A percentile compares a stretch with the other conserved stretches of the same genome.
phyloP scores from a whole-genome alignment of 331 rosid genomes.

The Malus hybrid region DNA sequence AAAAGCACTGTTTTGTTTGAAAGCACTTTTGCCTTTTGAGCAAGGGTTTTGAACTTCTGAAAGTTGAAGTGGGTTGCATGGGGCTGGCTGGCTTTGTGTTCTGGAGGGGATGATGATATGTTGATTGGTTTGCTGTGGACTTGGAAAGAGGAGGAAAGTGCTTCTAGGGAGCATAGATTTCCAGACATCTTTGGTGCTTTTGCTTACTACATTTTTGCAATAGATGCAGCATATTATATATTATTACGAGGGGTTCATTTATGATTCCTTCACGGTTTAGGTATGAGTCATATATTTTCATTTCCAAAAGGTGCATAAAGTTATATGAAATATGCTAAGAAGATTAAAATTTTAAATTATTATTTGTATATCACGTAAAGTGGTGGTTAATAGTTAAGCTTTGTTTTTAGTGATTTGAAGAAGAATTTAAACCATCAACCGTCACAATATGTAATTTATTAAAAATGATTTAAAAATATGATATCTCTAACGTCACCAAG shows the following conservation, averaged over 20 bases:
- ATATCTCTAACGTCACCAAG: too few relatives aligned
- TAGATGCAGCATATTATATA: neutral
- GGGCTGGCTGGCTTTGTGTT: neutral
- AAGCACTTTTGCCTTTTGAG: conserved; percentile 19
- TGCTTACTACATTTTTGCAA: neutral
- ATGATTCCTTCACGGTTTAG: neutral
- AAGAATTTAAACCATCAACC: too few relatives aligned
- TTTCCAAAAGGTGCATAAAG: neutral
- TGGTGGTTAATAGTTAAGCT: too few relatives aligned
- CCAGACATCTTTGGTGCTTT: neutral
- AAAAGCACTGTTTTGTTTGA: conserved; percentile 43
- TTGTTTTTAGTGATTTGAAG: too few relatives aligned
- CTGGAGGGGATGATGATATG: neutral
- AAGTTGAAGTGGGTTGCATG: conserved; percentile 1
- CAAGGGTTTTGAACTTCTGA: conserved; percentile 10
- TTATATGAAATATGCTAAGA: too few relatives aligned
- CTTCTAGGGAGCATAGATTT: neutral
- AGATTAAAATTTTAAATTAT: too few relatives aligned
- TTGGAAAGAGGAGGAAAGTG: conserved; percentile 11
- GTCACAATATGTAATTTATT: too few relatives aligned
- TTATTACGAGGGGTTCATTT: neutral
- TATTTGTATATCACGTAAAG: too few relatives aligned
- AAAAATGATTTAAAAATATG: too few relatives aligned
- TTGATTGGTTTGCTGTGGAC: conserved; percentile 2
- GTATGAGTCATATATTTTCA: neutral